Percentiles rank a stretch among this genome's conserved stretches.
Conservation (phyloP, 2,329 filamentous ascomycete genomes). For the Bisporella sp. region DNA sequence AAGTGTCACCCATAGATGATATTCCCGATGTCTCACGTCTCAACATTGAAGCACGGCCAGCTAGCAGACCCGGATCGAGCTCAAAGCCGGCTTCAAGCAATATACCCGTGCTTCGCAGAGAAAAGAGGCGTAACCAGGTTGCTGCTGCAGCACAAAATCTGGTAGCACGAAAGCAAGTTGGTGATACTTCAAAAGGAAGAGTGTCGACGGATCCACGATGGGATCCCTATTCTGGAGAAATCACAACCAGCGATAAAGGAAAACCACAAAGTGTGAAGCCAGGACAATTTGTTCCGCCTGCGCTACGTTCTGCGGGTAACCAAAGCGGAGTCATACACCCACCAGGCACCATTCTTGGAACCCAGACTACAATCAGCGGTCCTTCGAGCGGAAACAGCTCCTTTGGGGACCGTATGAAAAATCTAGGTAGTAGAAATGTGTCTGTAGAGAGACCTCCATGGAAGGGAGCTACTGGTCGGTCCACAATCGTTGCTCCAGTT, state of each 20-base stretch:
- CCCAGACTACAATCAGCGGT: conserved; percentile 22
- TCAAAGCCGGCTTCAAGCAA: conserved; percentile 18
- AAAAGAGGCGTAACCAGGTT: conserved; percentile 24
- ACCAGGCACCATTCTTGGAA: conserved; percentile 15
- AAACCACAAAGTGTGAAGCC: conserved; percentile 50
- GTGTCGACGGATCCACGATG: conserved; percentile 41
- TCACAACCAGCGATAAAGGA: conserved; percentile 48
- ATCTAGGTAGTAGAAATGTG: conserved; percentile 28
- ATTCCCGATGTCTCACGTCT: conserved; percentile 21
- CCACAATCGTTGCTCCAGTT: conserved; percentile 55
- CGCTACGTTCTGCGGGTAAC: background rate
- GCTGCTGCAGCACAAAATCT: conserved; percentile 19
- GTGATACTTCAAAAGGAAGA: conserved; percentile 11
- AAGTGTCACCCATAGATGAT: conserved; percentile 36
- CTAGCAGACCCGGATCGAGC: conserved; percentile 7
- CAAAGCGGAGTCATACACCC: conserved; percentile 11
- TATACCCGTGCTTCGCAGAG: conserved; percentile 26
- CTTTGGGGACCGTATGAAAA: conserved; percentile 41
- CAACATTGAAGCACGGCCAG: conserved; percentile 5
- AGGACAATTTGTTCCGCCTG: conserved; percentile 35
- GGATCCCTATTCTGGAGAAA: conserved; percentile 62
- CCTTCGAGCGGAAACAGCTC: conserved; percentile 26
- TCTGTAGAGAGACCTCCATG: conserved; percentile 47
- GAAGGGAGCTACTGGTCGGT: conserved; percentile 67
- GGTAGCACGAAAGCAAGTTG: conserved; percentile 17